These are phyloP conservation scores for Pochonia chlamydosporia DNA, from an alignment of 2,329 filamentous ascomycete species.

Conservation along the genomic window DNA sequence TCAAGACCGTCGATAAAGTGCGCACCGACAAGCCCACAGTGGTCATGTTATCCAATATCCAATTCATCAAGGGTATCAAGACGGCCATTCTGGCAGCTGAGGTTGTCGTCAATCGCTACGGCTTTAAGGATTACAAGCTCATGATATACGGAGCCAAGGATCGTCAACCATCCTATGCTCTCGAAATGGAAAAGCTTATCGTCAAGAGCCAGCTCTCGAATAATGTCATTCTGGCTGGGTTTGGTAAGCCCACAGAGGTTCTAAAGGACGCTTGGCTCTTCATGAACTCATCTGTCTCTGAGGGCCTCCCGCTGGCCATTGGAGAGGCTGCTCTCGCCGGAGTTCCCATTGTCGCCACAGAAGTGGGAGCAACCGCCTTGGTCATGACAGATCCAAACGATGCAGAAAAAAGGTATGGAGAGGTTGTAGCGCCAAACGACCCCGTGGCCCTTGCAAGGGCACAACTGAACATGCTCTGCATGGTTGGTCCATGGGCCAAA, in stretches of 20 bases:
- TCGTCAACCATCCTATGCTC: constrained; percentile 55
- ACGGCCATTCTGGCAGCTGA: constrained; percentile 58
- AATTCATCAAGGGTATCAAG: constrained; percentile 58
- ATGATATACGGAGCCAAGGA: constrained; percentile 60
- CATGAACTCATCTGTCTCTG: constrained; percentile 51
- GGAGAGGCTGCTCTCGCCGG: constrained; percentile 53
- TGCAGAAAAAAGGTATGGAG: constrained; percentile 45
- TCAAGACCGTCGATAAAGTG: constrained; percentile 53
- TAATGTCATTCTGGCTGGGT: constrained; percentile 47
- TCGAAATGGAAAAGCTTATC: constrained; percentile 52
- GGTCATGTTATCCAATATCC: constrained; percentile 59
- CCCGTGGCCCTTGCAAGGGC: constrained; percentile 53
- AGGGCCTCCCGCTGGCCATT: constrained; percentile 49
- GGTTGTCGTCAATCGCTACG: constrained; percentile 60
- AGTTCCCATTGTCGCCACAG: constrained; percentile 50
- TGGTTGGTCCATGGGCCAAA: constrained; percentile 55
- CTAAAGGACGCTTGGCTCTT: constrained; percentile 53
- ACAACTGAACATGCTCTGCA: constrained; percentile 55
- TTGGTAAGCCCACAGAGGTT: constrained; percentile 49
- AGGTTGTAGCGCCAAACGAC: constrained; percentile 60
- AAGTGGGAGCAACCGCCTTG: constrained; percentile 48
- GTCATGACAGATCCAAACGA: constrained; percentile 48
- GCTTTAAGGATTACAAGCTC: constrained; percentile 58
- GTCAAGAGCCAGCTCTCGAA: constrained; percentile 47
- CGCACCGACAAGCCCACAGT: constrained; percentile 54